Base-by-base conservation (phyloP, 1,284 basidiomycete genomes). In the Trametes hirsuta region DNA sequence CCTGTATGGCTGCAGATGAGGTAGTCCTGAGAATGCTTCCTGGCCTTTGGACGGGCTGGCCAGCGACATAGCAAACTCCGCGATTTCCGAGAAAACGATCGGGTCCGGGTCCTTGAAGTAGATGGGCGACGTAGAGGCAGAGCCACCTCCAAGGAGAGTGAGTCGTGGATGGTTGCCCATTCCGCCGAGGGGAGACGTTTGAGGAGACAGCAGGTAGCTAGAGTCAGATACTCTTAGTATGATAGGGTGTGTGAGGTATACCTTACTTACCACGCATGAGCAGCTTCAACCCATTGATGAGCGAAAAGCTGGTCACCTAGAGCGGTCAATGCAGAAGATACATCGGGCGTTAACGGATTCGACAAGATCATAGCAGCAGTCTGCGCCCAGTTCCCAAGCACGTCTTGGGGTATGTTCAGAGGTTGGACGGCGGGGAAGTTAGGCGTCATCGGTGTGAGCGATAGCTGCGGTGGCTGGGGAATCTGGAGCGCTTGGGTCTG, bases 11-110 rank as follows among this genome's bases (percentile, higher is more conserved):
- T 99, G 93, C 36, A 99, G 78, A 72, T 96, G 90, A 8, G 93
- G 86, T 18, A 98, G 76, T 1, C 96, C 95, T 40, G 78, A 73
- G 74, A 94, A 97, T 0, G 87, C 69, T 58, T 98, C 97, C 68
- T 95, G 91, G 8, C 95, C 94, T 76, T 98, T 98, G 5, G 81
- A 71, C 0, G 85, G 76, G 0, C 88, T 77, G 15, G 84, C 78
- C 22, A 98, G 77, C 18, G 94, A 94, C 58, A 95, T 75, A 0
- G 94, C 95, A 72, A 94, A 99, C 76, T 99, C 97, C 9, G 90
- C 79, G 42, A 98, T 89, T 77, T 99, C 97, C 6, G 95, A 90
- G 66, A 98, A 87, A 63, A 97, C 85, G 59, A 95, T 81, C 6
- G 88, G 79, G 72, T 98, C 96, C 9, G 84, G 76, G 71, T 96